Evolutionary conservation across 169 alveolate species (phyloP), one percentile per base, ranked within the genome.

Genomic region (Cryptosporidium canis): DNA sequence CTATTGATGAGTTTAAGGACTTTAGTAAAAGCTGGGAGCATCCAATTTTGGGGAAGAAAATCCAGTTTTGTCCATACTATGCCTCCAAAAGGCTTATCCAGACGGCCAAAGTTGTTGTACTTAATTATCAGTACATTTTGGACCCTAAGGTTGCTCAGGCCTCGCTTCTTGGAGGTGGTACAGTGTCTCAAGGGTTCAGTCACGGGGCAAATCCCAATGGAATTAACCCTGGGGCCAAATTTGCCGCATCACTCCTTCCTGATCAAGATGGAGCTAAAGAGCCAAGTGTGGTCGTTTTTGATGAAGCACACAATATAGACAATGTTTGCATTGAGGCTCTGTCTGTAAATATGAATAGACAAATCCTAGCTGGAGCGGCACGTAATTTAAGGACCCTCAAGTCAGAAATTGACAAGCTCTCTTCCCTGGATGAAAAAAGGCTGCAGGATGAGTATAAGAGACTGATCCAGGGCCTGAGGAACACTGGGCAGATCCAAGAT

Each of bases 251-350:
- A 21, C 66, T 66, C 7, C 21, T 56, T 14, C 66, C 45, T 1
- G 85, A 92, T 1, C 66, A 90, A 21, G 72, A 87, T 43, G 96
- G 94, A 39, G 48, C 90, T 21, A 92, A 92, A 72, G 94, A 96
- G 68, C 98, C 98, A 37, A 92, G 95, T 29, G 93, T 97, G 21
- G 97, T 98, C 4, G 98, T 98, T 1, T 97, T 98, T 90, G 99
- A 96, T 83, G 99, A 98, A 93, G 99, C 99, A n/a, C 99, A 98
- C 92, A 98, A 98, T 93, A 98, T 98, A 70, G 99, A 98, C 91
- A 96, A 98, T 83, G 99, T 97, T 43, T 98, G 99, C 90, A 96
- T 97, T 44, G 99, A 98, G 91, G 98, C 99, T 7, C 94, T 97
- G 83, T 95, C 97, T 90, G 97, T 97, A 3, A 95, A 97, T 71